phyloP scores from a whole-genome alignment of 164 flowering plant genomes.

The Vitis amurensis region DNA sequence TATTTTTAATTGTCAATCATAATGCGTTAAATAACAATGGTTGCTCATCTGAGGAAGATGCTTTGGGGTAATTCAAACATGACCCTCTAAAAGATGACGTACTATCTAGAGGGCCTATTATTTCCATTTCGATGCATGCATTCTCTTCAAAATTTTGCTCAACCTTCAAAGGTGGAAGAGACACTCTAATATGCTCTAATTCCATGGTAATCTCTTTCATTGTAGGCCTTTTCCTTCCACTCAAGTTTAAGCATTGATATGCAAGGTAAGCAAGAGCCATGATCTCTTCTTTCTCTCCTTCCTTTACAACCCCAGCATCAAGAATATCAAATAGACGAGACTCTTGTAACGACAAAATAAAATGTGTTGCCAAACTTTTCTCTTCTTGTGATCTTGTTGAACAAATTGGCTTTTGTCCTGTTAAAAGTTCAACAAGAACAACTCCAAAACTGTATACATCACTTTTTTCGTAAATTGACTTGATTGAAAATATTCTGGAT shows the following conservation, averaged over 20 bases:
- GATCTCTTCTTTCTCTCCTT: not conserved
- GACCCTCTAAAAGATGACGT: too few species aligned
- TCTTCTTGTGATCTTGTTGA: not conserved
- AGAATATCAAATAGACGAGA: not conserved
- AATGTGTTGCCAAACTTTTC: not conserved
- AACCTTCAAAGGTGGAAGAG: not conserved
- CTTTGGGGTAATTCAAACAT: too few species aligned
- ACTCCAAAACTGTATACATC: constrained; percentile 10
- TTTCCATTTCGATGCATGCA: too few species aligned
- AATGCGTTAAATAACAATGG: not conserved
- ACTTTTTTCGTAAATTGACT: constrained; percentile 11
- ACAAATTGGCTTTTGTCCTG: constrained; percentile 2
- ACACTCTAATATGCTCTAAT: constrained; percentile 4
- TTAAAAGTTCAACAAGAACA: constrained; percentile 9
- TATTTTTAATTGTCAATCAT: not conserved
- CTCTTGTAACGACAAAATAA: not conserved
- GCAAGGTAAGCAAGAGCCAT: not conserved
- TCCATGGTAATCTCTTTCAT: constrained; percentile 14
- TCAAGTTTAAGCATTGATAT: constrained; percentile 8
- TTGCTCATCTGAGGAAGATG: too few species aligned
- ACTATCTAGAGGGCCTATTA: too few species aligned
- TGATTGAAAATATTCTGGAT: constrained; percentile 6
- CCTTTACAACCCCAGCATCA: not conserved
- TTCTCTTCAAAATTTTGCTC: too few species aligned
- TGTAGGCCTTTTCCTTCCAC: constrained; percentile 10